Conservation (phyloP, 1,284 basidiomycete species). For the Ganoderma multipileum region DNA sequence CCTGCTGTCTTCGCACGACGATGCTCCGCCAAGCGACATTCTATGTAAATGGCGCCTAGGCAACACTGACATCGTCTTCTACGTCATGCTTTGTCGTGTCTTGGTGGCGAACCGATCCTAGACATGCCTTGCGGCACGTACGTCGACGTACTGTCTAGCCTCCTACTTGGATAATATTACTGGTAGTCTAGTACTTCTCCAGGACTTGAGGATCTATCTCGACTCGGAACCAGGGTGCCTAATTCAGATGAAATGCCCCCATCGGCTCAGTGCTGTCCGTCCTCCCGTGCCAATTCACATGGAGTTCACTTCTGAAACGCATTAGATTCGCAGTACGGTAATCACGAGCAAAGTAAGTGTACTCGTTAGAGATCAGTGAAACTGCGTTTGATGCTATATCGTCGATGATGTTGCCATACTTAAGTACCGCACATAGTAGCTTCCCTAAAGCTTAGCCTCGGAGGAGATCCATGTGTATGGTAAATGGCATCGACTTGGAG, state of each 20-base stretch:
- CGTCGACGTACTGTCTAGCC: too few species aligned
- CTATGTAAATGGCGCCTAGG: background rate
- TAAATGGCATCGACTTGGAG: slow-evolving; percentile 6
- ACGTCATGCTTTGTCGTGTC: background rate
- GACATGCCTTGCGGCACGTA: too few species aligned
- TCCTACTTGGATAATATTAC: too few species aligned
- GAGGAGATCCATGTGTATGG: slow-evolving; percentile 23
- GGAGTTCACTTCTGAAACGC: background rate
- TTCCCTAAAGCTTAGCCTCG: slow-evolving; percentile 1
- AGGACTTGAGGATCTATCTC: too few species aligned
- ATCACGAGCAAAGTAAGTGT: background rate
- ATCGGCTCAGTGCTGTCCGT: background rate
- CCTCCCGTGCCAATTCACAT: background rate
- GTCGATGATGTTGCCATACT: slow-evolving; percentile 18
- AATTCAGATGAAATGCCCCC: background rate
- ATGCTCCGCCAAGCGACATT: background rate
- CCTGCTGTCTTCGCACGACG: background rate
- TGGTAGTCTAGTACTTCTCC: too few species aligned
- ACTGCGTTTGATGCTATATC: slow-evolving; percentile 15
- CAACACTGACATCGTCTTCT: background rate
- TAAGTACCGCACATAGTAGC: background rate
- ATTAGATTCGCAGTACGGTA: background rate
- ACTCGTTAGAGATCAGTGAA: background rate
- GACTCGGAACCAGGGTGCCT: background rate
- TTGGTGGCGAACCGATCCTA: too few species aligned